A percentile compares a stretch with the other conserved stretches of the same genome.
phyloP scores from a whole-genome alignment of 306 rosid genomes.

The Lagenaria siceraria region DNA sequence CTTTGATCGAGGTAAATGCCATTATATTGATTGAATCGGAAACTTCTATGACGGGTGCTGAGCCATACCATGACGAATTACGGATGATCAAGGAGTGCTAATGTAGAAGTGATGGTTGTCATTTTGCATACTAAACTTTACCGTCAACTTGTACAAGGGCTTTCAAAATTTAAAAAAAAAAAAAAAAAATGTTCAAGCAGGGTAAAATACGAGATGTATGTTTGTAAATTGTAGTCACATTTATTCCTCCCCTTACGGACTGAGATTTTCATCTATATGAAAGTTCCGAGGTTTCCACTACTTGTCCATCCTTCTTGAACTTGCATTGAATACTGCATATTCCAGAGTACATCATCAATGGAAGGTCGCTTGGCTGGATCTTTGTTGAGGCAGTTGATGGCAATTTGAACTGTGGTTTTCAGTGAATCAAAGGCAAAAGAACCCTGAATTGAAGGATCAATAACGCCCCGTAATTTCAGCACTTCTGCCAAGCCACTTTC shows the following conservation, averaged over 20 bases:
- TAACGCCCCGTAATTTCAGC: slow-evolving; percentile 16
- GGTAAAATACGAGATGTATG: slow-evolving; percentile 6
- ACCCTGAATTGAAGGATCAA: slow-evolving; percentile 44
- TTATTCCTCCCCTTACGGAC: slow-evolving; percentile 1
- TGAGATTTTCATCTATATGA: slow-evolving; percentile 10
- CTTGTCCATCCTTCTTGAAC: slow-evolving; percentile 87
- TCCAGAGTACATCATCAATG: slow-evolving; percentile 77
- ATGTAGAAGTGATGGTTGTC: background rate
- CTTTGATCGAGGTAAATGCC: background rate
- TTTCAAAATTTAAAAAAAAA: background rate
- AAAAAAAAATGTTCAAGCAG: no score
- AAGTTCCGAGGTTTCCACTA: slow-evolving; percentile 55
- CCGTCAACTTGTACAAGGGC: background rate
- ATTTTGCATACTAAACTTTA: background rate
- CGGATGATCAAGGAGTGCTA: background rate
- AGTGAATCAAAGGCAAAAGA: slow-evolving; percentile 55
- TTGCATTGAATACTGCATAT: slow-evolving; percentile 80
- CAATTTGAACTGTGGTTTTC: slow-evolving; percentile 52
- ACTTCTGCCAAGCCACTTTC: slow-evolving; percentile 49
- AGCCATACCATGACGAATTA: background rate
- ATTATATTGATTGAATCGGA: background rate
- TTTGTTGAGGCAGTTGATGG: slow-evolving; percentile 52
- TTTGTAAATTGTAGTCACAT: background rate
- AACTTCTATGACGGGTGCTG: background rate
- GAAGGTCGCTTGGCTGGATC: slow-evolving; percentile 66